Conservation (phyloP, 345 rosid species). For the Clausena lansium region DNA sequence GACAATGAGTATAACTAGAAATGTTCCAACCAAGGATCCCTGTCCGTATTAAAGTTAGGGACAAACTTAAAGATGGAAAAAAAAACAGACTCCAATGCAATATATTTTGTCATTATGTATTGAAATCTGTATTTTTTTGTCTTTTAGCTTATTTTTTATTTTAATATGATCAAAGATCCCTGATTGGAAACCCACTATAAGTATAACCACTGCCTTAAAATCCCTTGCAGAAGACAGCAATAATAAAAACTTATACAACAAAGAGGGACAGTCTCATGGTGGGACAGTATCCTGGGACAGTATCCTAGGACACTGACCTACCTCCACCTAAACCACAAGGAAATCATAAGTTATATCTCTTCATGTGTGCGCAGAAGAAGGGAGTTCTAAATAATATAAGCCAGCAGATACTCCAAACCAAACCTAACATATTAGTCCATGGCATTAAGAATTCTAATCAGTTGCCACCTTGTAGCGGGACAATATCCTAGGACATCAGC, state of each 20-base stretch:
- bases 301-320: not conserved
- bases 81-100: no score
- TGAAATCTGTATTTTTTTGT: no score
- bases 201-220: not conserved
- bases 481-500: not conserved
- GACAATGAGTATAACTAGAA: no score
- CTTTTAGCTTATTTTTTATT: no score
- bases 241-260: not conserved
- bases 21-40: no score
- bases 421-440: not conserved
- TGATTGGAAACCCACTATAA: no score
- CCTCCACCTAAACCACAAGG: not conserved
- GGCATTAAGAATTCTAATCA: not conserved
- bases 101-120: no score
- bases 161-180: no score
- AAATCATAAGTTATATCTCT: not conserved
- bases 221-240: not conserved
- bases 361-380: not conserved
- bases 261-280: not conserved
- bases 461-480: not conserved
- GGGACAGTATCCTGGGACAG: not conserved
- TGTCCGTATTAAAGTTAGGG: no score
- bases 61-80: no score
- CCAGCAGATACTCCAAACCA: not conserved
- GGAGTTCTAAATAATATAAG: not conserved